phyloP scores from a whole-genome alignment of 2,329 filamentous ascomycete species.

The Pseudocercospora crystallina region DNA sequence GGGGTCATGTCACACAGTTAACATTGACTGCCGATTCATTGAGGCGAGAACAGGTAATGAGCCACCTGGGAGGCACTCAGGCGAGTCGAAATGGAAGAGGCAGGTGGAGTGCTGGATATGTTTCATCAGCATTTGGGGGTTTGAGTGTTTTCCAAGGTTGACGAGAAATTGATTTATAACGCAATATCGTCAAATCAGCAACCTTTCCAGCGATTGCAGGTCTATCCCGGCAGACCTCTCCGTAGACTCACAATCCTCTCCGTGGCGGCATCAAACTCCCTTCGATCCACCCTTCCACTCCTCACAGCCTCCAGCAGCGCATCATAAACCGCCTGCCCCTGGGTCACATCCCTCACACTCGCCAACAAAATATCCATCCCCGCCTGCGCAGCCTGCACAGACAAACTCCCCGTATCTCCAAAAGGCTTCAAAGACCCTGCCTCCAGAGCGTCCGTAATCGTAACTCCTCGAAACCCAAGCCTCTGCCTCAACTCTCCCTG shows the following conservation, averaged over 20 bases:
- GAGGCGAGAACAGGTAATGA: too few relatives aligned
- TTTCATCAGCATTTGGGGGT: too few relatives aligned
- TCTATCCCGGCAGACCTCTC: slow-evolving; percentile 2
- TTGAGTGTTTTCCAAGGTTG: too few relatives aligned
- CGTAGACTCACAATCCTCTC: slow-evolving; percentile 14
- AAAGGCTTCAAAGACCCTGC: slow-evolving; percentile 18
- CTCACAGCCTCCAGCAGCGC: slow-evolving; percentile 13
- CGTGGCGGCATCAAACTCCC: slow-evolving; percentile 16
- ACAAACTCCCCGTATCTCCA: slow-evolving; percentile 10
- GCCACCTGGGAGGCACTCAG: too few relatives aligned
- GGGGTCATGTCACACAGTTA: too few relatives aligned
- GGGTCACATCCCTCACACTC: slow-evolving; percentile 9
- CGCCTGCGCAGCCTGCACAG: slow-evolving; percentile 13
- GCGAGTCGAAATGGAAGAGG: too few relatives aligned
- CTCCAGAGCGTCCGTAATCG: slow-evolving; percentile 23
- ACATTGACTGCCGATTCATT: too few relatives aligned
- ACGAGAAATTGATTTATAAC: too few relatives aligned
- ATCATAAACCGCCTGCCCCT: slow-evolving; percentile 11
- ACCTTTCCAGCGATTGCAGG: too few relatives aligned
- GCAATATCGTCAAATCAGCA: too few relatives aligned
- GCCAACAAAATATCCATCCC: slow-evolving; percentile 22
- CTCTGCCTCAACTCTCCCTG: slow-evolving; percentile 14
- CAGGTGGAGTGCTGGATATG: too few relatives aligned
- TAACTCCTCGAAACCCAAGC: slow-evolving; percentile 17
- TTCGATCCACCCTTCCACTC: slow-evolving; percentile 10